Percentiles rank a stretch among this genome's conserved stretches.
These are phyloP conservation scores for Wickerhamomyces bisporus DNA, from an alignment of 805 yeast genomes.

Conservation along the genomic window DNA sequence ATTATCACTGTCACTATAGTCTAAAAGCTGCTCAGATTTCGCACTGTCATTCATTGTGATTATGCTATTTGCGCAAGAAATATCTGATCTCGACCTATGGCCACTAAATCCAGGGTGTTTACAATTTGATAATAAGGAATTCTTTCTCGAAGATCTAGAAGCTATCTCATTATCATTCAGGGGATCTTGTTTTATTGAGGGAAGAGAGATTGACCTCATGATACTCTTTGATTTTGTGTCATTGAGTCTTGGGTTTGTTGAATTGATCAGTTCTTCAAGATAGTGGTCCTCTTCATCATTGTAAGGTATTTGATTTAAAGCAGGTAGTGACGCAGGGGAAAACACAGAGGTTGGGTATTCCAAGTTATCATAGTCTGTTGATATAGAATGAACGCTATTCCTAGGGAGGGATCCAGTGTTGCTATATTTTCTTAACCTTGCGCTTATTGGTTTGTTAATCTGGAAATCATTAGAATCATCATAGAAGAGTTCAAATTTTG, in stretches of 20 bases:
- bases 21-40: background rate
- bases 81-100: too few species aligned
- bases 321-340: background rate
- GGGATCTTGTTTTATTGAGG: background rate
- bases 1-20: background rate
- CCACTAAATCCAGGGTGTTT: too few species aligned
- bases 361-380: too few species aligned
- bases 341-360: background rate
- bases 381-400: background rate
- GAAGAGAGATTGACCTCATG: slow-evolving; percentile 5
- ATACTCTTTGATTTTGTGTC: background rate
- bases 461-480: background rate
- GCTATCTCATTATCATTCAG: background rate
- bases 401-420: background rate
- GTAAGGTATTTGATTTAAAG: background rate
- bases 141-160: slow-evolving; percentile 1
- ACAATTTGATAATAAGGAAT: background rate
- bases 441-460: background rate
- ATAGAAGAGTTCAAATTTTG: background rate
- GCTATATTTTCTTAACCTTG: background rate
- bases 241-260: background rate
- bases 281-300: background rate
- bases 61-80: too few species aligned
- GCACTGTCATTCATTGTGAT: background rate
- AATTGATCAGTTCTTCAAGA: background rate